A percentile compares a stretch with the other conserved stretches of the same genome.
These are phyloP conservation scores for Nepenthes alata DNA, from an alignment of 179 eudicot genomes.

Conservation along the genomic window DNA sequence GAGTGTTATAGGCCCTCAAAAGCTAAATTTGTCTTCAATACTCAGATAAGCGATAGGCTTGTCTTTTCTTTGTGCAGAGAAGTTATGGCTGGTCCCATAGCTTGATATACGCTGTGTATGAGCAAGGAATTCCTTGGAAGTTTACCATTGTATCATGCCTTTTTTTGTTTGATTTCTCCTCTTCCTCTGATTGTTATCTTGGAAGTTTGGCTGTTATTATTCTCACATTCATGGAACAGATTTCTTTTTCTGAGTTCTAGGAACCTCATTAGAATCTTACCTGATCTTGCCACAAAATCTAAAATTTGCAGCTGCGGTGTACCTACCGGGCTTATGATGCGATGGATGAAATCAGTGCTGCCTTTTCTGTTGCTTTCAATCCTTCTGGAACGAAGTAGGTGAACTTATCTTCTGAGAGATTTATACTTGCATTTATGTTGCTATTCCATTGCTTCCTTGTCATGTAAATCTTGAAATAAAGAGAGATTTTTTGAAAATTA, in stretches of 20 bases:
- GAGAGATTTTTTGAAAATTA: too few species aligned
- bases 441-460: not conserved
- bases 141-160: not conserved
- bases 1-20: not conserved
- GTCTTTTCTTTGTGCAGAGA: not conserved
- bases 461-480: too few species aligned
- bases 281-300: not conserved
- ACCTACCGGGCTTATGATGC: slow-evolving; percentile 96
- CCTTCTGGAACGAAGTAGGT: slow-evolving; percentile 79
- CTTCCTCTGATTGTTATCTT: not conserved
- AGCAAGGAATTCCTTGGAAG: slow-evolving; percentile 2
- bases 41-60: not conserved
- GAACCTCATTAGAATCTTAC: not conserved
- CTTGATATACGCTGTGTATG: slow-evolving; percentile 4
- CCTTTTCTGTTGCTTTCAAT: slow-evolving; percentile 79
- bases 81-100: not conserved
- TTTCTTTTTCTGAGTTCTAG: not conserved
- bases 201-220: too few species aligned
- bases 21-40: not conserved
- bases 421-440: not conserved
- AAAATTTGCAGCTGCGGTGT: slow-evolving; percentile 70
- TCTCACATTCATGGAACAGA: not conserved
- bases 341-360: slow-evolving; percentile 97
- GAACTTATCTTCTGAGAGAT: slow-evolving; percentile 2
- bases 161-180: not conserved